These are phyloP conservation scores for Linum lewisii DNA, from an alignment of 345 rosid genomes.

Conservation along the genomic window DNA sequence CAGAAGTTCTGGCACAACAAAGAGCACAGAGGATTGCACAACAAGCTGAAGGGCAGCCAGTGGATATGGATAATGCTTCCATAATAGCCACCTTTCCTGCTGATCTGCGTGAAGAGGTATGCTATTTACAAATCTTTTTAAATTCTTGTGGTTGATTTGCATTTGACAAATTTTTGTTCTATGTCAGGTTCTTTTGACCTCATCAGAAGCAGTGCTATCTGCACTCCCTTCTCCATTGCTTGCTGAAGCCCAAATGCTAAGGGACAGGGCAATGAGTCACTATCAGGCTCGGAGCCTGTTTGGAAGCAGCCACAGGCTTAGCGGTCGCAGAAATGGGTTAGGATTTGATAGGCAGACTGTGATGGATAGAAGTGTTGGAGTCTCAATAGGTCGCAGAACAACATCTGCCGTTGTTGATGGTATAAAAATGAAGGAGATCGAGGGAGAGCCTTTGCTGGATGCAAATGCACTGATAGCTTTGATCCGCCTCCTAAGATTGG, in stretches of 20 bases:
- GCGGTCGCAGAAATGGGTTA: slow-evolving; percentile 73
- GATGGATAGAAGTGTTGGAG: slow-evolving; percentile 95
- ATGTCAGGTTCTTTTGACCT: slow-evolving; percentile 78
- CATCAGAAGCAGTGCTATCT: slow-evolving; percentile 89
- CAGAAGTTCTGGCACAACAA: slow-evolving; percentile 98
- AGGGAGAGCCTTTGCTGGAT: slow-evolving; percentile 82
- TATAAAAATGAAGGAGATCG: slow-evolving; percentile 66
- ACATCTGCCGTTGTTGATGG: slow-evolving; percentile 52
- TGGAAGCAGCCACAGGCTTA: slow-evolving; percentile 69
- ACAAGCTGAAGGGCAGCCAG: slow-evolving; percentile 93
- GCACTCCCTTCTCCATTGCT: slow-evolving; percentile 86
- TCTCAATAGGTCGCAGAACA: slow-evolving; percentile 63
- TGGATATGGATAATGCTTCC: slow-evolving; percentile 98
- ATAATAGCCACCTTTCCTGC: slow-evolving; percentile 96
- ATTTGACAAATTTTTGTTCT: slow-evolving; percentile 11
- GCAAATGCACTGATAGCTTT: slow-evolving; percentile 65
- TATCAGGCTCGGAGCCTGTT: slow-evolving; percentile 88
- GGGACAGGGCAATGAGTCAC: slow-evolving; percentile 98
- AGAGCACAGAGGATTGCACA: slow-evolving; percentile 84
- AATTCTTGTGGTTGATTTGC: background rate
- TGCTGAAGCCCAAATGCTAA: slow-evolving; percentile 95
- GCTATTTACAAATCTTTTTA: slow-evolving; percentile 11
- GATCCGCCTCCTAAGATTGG: slow-evolving; percentile 68
- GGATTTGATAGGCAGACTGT: slow-evolving; percentile 81
- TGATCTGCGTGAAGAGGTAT: slow-evolving; percentile 96